These are phyloP conservation scores for Fusarium sp. DNA, from an alignment of 2,329 filamentous ascomycete genomes.

Conservation along the genomic window DNA sequence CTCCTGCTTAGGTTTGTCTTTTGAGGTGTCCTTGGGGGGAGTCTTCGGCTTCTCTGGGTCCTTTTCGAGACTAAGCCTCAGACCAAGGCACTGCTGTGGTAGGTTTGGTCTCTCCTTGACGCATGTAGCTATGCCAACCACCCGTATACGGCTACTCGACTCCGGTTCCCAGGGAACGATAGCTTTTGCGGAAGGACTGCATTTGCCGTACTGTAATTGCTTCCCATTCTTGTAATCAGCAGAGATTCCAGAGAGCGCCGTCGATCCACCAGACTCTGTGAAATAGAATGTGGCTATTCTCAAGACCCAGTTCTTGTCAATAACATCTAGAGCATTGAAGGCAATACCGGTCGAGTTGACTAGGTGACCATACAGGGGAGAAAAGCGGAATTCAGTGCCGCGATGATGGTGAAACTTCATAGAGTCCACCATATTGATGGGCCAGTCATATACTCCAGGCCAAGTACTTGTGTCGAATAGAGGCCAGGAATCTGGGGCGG, in stretches of 20 bases:
- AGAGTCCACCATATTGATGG: not conserved
- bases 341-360: not conserved
- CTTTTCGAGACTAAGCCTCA: not conserved
- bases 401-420: not conserved
- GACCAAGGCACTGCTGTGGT: not conserved
- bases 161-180: not conserved
- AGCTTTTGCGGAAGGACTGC: not conserved
- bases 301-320: not conserved
- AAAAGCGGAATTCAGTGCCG: not conserved
- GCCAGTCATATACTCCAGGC: not conserved
- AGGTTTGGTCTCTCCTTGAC: not conserved
- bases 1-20: not conserved
- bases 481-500: not conserved
- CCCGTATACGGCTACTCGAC: not conserved
- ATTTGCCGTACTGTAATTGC: constrained; percentile 1
- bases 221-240: not conserved
- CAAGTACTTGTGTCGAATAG: not conserved
- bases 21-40: not conserved
- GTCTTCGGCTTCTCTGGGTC: not conserved
- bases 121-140: not conserved
- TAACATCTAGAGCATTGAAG: not conserved
- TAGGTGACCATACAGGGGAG: not conserved
- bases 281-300: not conserved
- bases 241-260: not conserved
- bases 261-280: not conserved